Evolutionary conservation across 352 stramenopile genomes (phyloP), one percentile per base, ranked within the genome.

Genomic region (Phytopythium kandeliae): DNA sequence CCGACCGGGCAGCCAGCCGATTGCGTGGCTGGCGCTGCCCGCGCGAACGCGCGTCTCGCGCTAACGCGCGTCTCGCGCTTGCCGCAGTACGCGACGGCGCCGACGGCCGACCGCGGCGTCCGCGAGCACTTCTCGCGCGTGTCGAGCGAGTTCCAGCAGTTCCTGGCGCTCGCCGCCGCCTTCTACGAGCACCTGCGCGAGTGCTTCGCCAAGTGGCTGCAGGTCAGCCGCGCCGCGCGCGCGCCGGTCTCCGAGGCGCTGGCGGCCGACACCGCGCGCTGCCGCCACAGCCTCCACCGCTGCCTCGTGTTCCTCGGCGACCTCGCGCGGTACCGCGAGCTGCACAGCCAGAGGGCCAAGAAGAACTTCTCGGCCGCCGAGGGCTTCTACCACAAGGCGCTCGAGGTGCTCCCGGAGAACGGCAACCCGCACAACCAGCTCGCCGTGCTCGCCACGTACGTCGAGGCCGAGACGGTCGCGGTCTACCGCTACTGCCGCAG

Each of bases 401-500:
- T 94, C 30, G 63, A 58, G 2, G 62, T 94, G 15, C 57, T 87
- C 22, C 83, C 83, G 0, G 74, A 87, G 41, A 91, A 94, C 45
- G 83, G 83, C 33, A 94, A 94, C 48, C 78, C 83, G 33, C 81
- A 92, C 69, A 94, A 94, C 57, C 83, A 94, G 48, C 65, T 94
- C 40, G 83, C 83, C 1, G 83, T 94, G 54, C 58, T 94, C 9
- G 83, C 83, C 21, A 94, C 83, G 17, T 94, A 94, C 46, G 83
- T 91, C 10, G 86, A 96, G 30, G 82, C 86, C 4, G 88, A 97
- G 69, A 95, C 84, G 4, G 86, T 96, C 24, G 86, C 88, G 0
- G 85, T 97, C 24, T 97, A 96, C 49, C 77, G 85, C 21, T 97
- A 97, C 65, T 95, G 84, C 55, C 79, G 86, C 52, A 93, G 78